Conservation (phyloP, 2,329 filamentous ascomycete species). For the Penicillium sp. region DNA sequence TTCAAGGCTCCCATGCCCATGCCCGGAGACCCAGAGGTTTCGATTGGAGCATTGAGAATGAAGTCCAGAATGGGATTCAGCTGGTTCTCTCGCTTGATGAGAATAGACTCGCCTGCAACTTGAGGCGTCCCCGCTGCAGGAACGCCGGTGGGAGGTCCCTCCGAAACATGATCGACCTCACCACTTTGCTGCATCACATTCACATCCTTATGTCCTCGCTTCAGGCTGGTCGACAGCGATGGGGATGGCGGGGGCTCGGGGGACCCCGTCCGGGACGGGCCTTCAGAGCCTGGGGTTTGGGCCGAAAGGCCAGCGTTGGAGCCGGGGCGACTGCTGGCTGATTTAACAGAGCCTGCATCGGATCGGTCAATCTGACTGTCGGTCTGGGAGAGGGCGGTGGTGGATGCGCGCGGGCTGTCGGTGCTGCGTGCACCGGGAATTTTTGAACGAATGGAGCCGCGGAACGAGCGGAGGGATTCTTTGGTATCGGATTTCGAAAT, state of each 20-base stretch:
- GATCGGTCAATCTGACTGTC: slow-evolving; percentile 60
- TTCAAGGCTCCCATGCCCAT: slow-evolving; percentile 90
- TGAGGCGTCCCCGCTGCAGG: slow-evolving; percentile 56
- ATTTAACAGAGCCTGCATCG: slow-evolving; percentile 73
- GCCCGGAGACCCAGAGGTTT: slow-evolving; percentile 50
- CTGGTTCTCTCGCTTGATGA: slow-evolving; percentile 74
- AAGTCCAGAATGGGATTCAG: slow-evolving; percentile 64
- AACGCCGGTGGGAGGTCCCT: slow-evolving; percentile 73
- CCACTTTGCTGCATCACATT: slow-evolving; percentile 77
- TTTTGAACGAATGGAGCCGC: slow-evolving; percentile 77
- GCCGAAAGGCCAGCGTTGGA: slow-evolving; percentile 28
- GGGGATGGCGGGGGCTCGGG: slow-evolving; percentile 76
- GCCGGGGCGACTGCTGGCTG: slow-evolving; percentile 55
- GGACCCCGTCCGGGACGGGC: slow-evolving; percentile 49
- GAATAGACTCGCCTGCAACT: slow-evolving; percentile 81
- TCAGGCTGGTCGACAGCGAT: slow-evolving; percentile 71
- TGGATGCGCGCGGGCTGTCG: slow-evolving; percentile 79
- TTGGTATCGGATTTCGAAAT: slow-evolving; percentile 91
- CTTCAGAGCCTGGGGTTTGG: slow-evolving; percentile 41
- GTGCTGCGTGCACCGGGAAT: slow-evolving; percentile 65
- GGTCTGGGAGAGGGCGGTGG: slow-evolving; percentile 59
- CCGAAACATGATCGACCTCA: slow-evolving; percentile 92
- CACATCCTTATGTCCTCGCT: slow-evolving; percentile 72
- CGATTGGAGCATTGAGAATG: slow-evolving; percentile 41
- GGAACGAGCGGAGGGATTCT: slow-evolving; percentile 83